Percentiles rank a stretch among this genome's conserved stretches.
Conservation (phyloP, 768 basidiomycete genomes). For the Sistotremastrum niveocremeum region DNA sequence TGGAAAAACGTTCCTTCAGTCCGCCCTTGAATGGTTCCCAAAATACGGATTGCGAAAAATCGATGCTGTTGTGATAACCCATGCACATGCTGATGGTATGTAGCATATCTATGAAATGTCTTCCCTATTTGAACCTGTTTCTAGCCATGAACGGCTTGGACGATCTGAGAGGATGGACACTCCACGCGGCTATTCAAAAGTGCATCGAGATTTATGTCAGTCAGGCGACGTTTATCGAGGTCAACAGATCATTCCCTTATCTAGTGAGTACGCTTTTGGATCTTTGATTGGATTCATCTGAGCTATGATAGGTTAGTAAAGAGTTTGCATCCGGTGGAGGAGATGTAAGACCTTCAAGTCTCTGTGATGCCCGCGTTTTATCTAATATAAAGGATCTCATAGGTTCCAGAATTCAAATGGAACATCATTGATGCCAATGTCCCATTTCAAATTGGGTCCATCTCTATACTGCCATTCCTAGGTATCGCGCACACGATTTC, state of each 20-base stretch:
- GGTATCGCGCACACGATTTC: constrained; percentile 23
- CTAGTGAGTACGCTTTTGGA: constrained; percentile 16
- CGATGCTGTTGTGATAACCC: constrained; percentile 70
- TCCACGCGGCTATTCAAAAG: constrained; percentile 46
- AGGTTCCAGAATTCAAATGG: constrained; percentile 79
- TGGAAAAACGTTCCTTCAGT: constrained; percentile 68
- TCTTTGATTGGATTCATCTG: too few species aligned
- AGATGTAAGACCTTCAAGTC: constrained; percentile 32
- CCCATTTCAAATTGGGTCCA: constrained; percentile 54
- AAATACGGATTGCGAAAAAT: constrained; percentile 60
- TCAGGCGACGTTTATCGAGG: constrained; percentile 46
- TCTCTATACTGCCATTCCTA: constrained; percentile 47
- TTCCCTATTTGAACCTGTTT: constrained; percentile 1
- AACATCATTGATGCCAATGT: constrained; percentile 60
- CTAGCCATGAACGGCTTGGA: constrained; percentile 81
- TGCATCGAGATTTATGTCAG: constrained; percentile 69
- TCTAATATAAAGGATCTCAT: constrained; percentile 1
- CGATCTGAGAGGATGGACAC: constrained; percentile 78
- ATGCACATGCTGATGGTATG: constrained; percentile 73
- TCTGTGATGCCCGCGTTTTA: neutral
- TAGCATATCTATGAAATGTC: neutral
- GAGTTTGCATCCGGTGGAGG: constrained; percentile 72
- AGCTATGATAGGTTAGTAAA: constrained; percentile 30
- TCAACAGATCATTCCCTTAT: constrained; percentile 69
- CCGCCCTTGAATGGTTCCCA: constrained; percentile 47